Base-by-base conservation (phyloP, 352 stramenopile species). In the Pythium dissimile region DNA sequence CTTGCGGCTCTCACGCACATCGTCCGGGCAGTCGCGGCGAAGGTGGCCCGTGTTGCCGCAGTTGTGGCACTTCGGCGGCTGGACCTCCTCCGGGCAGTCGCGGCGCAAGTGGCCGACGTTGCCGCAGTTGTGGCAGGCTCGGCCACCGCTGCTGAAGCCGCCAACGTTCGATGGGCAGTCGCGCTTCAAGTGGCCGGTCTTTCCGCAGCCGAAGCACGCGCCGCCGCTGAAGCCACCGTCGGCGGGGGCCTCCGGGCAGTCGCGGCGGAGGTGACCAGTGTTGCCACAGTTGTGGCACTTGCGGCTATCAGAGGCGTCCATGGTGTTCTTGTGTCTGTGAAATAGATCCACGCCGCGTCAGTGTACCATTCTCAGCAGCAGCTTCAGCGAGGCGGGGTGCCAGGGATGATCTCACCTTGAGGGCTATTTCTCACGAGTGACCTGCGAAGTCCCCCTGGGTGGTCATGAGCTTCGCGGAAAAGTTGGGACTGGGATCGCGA, bases 71-170 rank as follows among this genome's bases (percentile, higher is more conserved):
- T 54, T 54, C 11, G 47, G 47, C 31, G 47, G 47, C 47, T 54
- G 47, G 31, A 54, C 47, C 32, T 89, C 83, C 34, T 93, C 80
- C 11, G 84, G 84, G 71, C 84, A 93, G 69, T 93, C 80, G 58
- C 90, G 84, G 56, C 84, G 84, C 54, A 90, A 74, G 79, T 93
- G 84, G 59, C 77, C 84, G 9, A 71, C 48, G 55, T 88, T 73
- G 65, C 84, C 84, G 66, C 84, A 93, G 73, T 91, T 91, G 73
- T 93, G 84, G 79, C 84, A 93, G 42, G 78, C 71, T 41, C 84
- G 84, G 59, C 69, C 75, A 54, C 67, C 66, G 32, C 46, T 37
- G 32, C 23, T 38, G 48, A 51, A 44, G 64, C 66, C 65, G 44
- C 48, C 50, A 24, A 41, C 39, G 51, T 54, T 61, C 12, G 65